Conservation (phyloP, 2,329 filamentous ascomycete species). For the Dothideomycetes sp. region DNA sequence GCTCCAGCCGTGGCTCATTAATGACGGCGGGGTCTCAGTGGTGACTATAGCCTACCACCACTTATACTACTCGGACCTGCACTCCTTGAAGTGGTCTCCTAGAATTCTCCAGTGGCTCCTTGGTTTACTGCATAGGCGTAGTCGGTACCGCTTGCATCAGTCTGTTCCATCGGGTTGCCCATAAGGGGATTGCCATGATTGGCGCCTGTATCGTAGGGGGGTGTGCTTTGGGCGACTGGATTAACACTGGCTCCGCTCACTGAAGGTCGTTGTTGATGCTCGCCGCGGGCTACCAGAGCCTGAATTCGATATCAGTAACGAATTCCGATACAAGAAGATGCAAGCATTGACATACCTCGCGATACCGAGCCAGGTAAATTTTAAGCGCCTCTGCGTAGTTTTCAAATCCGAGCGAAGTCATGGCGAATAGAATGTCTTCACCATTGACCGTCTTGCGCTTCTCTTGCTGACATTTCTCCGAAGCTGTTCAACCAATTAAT, state of each 20-base stretch:
- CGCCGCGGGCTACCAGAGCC: slow-evolving; percentile 69
- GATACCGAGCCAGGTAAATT: slow-evolving; percentile 94
- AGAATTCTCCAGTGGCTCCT: slow-evolving; percentile 13
- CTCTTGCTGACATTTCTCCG: slow-evolving; percentile 98
- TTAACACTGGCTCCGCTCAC: slow-evolving; percentile 29
- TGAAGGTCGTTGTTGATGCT: slow-evolving; percentile 50
- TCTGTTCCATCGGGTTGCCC: slow-evolving; percentile 35
- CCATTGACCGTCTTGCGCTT: slow-evolving; percentile 99
- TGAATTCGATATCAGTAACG: slow-evolving; percentile 43
- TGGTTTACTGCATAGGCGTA: slow-evolving; percentile 22
- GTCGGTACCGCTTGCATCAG: slow-evolving; percentile 31
- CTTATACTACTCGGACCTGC: too few relatives aligned
- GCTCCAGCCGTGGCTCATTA: too few relatives aligned
- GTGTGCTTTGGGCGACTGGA: slow-evolving; percentile 22
- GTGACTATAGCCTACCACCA: too few relatives aligned
- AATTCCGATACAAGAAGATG: not conserved
- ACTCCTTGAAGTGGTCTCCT: too few relatives aligned
- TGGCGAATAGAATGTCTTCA: slow-evolving; percentile 96
- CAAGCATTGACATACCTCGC: slow-evolving; percentile 64
- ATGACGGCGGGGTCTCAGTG: too few relatives aligned
- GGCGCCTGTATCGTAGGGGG: slow-evolving; percentile 26
- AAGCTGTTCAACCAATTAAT: slow-evolving; percentile 51
- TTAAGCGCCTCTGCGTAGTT: slow-evolving; percentile 98
- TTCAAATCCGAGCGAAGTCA: slow-evolving; percentile 97
- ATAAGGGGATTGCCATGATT: slow-evolving; percentile 32